A percentile compares a stretch with the other conserved stretches of the same genome.
Evolutionary conservation across 2,329 filamentous ascomycete species (phyloP).

Genomic region (Scorias spongiosa): DNA sequence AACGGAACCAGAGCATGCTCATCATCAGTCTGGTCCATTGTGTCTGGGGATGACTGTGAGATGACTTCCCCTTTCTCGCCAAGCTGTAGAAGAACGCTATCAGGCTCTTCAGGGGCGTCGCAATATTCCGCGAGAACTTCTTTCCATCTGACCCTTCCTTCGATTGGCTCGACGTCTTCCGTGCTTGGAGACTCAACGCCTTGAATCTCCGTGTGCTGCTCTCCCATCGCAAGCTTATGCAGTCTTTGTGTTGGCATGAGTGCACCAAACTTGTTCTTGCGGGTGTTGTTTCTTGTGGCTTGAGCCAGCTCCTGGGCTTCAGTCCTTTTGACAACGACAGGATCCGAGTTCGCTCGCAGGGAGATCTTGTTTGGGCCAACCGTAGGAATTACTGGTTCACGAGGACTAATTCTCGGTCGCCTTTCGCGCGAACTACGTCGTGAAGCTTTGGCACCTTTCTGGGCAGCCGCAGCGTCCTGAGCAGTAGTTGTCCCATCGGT

Average conservation of each 20-base stretch:
- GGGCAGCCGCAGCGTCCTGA: not conserved
- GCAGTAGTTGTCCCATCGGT: constrained; percentile 1
- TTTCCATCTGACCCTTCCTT: constrained; percentile 28
- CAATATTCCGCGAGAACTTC: constrained; percentile 31
- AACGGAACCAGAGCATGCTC: not conserved
- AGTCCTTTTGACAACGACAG: constrained; percentile 29
- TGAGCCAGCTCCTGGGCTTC: constrained; percentile 34
- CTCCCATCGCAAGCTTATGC: constrained; percentile 24
- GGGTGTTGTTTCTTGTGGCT: constrained; percentile 32
- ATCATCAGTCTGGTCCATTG: not conserved
- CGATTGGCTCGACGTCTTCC: constrained; percentile 15
- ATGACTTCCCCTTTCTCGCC: not conserved
- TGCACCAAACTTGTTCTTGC: constrained; percentile 34
- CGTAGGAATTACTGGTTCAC: constrained; percentile 1
- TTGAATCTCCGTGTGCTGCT: constrained; percentile 1
- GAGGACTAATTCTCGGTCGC: constrained; percentile 3
- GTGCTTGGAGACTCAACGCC: constrained; percentile 3
- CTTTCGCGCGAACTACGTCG: constrained; percentile 6
- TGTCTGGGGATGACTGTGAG: not conserved
- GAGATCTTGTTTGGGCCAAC: constrained; percentile 27
- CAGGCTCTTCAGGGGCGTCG: constrained; percentile 11
- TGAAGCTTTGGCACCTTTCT: constrained; percentile 1
- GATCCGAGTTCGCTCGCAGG: constrained; percentile 27
- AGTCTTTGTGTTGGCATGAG: constrained; percentile 29
- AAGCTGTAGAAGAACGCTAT: not conserved